phyloP scores from a whole-genome alignment of 495 filamentous ascomycete species.

The Penicillium coffeae region DNA sequence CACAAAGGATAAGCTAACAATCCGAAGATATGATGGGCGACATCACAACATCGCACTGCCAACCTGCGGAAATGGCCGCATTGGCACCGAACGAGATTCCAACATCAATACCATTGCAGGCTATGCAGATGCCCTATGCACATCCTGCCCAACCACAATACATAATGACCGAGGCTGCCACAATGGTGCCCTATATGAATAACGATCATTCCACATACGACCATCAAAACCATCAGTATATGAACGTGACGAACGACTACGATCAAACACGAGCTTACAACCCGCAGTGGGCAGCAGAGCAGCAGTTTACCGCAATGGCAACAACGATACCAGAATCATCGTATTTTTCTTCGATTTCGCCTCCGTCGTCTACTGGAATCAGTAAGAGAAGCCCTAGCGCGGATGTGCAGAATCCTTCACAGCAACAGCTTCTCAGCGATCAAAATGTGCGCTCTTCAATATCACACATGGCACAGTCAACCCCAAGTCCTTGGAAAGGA shows the following conservation, averaged over 20 bases:
- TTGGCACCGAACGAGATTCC: constrained; percentile 11
- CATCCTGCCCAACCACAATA: background rate
- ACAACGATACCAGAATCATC: constrained; percentile 4
- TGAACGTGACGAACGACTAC: background rate
- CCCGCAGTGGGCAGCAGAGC: constrained; percentile 6
- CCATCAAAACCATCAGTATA: background rate
- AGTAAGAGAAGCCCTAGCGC: background rate
- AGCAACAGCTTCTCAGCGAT: background rate
- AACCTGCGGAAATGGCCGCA: constrained; percentile 6
- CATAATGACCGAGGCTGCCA: background rate
- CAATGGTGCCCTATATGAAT: constrained; percentile 1
- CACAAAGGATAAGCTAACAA: background rate
- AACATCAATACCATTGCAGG: constrained; percentile 6
- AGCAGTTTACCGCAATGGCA: background rate
- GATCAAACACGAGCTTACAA: constrained; percentile 4
- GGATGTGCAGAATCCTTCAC: background rate
- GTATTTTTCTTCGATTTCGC: constrained; percentile 5
- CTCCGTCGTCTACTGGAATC: background rate
- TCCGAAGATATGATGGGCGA: constrained; percentile 9
- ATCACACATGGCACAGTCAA: constrained; percentile 1
- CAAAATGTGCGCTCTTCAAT: background rate
- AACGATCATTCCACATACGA: background rate
- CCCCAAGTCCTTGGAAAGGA: constrained; percentile 20
- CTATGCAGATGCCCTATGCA: background rate
- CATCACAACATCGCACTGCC: constrained; percentile 4